Percentiles rank a stretch among this genome's conserved stretches.
Evolutionary conservation across 768 basidiomycete species (phyloP).

Genomic region (Macrolepiota fuliginosa): DNA sequence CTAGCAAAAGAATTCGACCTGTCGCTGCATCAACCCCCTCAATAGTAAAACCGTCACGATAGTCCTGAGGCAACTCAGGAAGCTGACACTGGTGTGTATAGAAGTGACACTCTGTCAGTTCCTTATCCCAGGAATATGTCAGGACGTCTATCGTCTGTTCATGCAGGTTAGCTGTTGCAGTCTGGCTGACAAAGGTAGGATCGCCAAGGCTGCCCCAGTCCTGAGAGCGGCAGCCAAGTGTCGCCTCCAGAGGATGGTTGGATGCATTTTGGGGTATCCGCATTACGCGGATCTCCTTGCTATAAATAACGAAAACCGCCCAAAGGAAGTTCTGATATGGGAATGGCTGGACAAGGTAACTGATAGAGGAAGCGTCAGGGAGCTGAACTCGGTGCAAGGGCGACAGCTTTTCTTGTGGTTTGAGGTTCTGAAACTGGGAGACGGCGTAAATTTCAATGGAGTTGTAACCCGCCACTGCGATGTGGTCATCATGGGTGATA

Average conservation of each 20-base stretch:
- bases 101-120: neutral
- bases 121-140: too few species aligned
- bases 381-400: neutral
- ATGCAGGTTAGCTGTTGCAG: neutral
- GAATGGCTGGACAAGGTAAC: neutral
- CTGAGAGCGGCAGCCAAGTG: too few species aligned
- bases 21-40: neutral
- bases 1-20: neutral
- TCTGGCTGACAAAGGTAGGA: neutral
- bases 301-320: too few species aligned
- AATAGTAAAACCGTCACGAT: neutral
- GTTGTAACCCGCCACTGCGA: neutral
- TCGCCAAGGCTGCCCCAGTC: too few species aligned
- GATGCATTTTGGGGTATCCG: neutral
- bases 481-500: too few species aligned
- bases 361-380: neutral
- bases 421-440: neutral
- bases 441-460: neutral
- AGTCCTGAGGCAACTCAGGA: too few species aligned
- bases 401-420: neutral
- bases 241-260: neutral
- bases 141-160: neutral
- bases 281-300: too few species aligned
- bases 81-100: neutral
- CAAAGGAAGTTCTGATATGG: too few species aligned